These are phyloP conservation scores for Pyrenochaeta sp. DNA, from an alignment of 2,329 filamentous ascomycete species.

Conservation along the genomic window DNA sequence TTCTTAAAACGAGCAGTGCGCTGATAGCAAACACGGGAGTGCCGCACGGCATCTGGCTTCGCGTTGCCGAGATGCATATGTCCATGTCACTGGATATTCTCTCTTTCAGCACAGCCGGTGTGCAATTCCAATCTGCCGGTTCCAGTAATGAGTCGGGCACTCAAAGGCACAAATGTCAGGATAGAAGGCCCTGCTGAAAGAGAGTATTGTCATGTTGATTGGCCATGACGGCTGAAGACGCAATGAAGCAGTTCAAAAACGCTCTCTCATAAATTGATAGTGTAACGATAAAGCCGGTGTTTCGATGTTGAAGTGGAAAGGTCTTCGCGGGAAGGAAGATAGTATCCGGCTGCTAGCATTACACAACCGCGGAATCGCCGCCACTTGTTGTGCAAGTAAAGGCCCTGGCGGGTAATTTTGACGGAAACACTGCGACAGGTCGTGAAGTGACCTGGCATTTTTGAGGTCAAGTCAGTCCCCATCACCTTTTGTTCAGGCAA, in stretches of 20 bases:
- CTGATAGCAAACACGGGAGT: constrained; percentile 22
- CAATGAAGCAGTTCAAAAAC: not conserved
- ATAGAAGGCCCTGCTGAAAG: not conserved
- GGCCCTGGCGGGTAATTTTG: constrained; percentile 5
- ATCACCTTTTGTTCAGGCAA: constrained; percentile 16
- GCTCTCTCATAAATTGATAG: constrained; percentile 5
- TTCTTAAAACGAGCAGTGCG: constrained; percentile 13
- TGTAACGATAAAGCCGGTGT: constrained; percentile 10
- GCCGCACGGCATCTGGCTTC: constrained; percentile 32
- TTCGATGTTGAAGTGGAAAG: constrained; percentile 8
- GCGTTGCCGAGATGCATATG: constrained; percentile 4
- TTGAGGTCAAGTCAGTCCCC: constrained; percentile 11
- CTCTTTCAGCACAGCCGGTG: constrained; percentile 1
- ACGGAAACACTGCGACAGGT: constrained; percentile 7
- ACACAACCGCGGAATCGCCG: constrained; percentile 20
- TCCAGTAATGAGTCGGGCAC: not conserved
- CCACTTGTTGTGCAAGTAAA: constrained; percentile 26
- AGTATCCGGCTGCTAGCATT: constrained; percentile 13
- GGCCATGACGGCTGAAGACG: not conserved
- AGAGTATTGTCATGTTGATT: constrained; percentile 1
- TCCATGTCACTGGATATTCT: not conserved
- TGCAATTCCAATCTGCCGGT: not conserved
- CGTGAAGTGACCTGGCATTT: constrained; percentile 15
- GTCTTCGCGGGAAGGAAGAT: constrained; percentile 12
- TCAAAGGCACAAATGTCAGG: not conserved